Base-by-base conservation (phyloP, 345 rosid genomes). In the Corchorus olitorius region DNA sequence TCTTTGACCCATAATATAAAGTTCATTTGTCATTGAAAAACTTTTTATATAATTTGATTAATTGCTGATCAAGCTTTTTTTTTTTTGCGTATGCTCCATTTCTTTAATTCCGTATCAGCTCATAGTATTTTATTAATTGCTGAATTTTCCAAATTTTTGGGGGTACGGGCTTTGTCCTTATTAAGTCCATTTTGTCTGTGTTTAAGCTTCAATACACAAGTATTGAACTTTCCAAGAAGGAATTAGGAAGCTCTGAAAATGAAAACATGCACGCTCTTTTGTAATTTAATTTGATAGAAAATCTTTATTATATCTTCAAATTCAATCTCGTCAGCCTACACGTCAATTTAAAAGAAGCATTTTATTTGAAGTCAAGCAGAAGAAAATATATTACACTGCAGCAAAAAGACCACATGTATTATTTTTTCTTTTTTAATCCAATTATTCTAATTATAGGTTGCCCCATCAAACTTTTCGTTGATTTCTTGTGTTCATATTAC, bases 401-500 rank as follows among this genome's bases (percentile, higher is more conserved):
- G 41, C 64, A 27, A 52, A 27, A 52, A 70, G 37, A 70, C 9
- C 22, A 10, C 33, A 16, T 33, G 27, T 19, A 15, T 33, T 70
- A 2, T 3, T 39, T 39, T 39, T 50, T 14, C 3, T 2, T 16
- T 27, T 0, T 0, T 27, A 68, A 27, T 8, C 49, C 8, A 49
- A 6, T 33, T 20, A 0, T 6, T 9, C 22, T 58, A 58, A 58
- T 59, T 17, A 33, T 49, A 2, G 22, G 15, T 9, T 16, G 59
- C 22, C 46, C 46, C 1, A 70, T 70, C 73, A 34, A 34, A 22
- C 9, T 45, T 9, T 5, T 46, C n/a, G 48, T 70, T 34, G 48
- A 35, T 52, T 70, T 52, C 74, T 70, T 34, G 61, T 52, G 74
- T 70, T 52, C 48, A 70, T 16, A 69, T 3, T 17, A 0, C 14